Conservation (phyloP, 495 filamentous ascomycete genomes). For the Neohortaea acidophila region DNA sequence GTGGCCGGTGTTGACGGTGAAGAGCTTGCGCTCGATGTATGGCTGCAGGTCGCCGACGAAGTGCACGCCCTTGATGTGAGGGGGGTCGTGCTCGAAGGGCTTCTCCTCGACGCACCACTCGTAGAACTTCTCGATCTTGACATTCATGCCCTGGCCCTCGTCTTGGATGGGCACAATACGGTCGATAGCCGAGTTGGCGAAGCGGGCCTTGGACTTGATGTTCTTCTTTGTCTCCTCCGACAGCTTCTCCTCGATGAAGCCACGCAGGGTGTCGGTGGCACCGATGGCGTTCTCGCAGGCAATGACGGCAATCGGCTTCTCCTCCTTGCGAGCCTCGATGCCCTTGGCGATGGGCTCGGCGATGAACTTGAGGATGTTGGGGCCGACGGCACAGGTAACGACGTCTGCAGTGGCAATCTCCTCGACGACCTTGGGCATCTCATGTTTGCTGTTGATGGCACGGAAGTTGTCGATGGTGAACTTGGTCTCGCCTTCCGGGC, state of each 20-base stretch:
- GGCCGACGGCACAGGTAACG: slow-evolving; percentile 92
- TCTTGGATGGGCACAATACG: slow-evolving; percentile 88
- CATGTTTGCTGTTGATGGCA: slow-evolving; percentile 81
- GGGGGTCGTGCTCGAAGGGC: slow-evolving; percentile 55
- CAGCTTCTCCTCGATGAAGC: slow-evolving; percentile 56
- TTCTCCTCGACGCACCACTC: slow-evolving; percentile 90
- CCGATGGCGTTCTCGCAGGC: slow-evolving; percentile 95
- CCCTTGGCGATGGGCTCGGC: slow-evolving; percentile 86
- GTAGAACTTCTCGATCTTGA: slow-evolving; percentile 93
- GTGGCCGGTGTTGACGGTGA: slow-evolving; percentile 96
- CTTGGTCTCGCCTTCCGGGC: slow-evolving; percentile 62
- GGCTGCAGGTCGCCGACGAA: slow-evolving; percentile 83
- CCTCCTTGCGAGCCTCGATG: slow-evolving; percentile 55
- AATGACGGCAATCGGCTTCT: slow-evolving; percentile 71
- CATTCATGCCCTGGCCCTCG: slow-evolving; percentile 62
- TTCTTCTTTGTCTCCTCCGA: slow-evolving; percentile 26
- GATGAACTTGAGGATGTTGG: slow-evolving; percentile 89
- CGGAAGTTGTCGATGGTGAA: slow-evolving; percentile 84
- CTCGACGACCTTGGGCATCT: slow-evolving; percentile 61
- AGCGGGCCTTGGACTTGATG: slow-evolving; percentile 37
- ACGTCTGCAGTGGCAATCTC: slow-evolving; percentile 78
- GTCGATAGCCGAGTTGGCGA: slow-evolving; percentile 95
- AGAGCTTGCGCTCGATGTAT: slow-evolving; percentile 98
- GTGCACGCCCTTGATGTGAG: slow-evolving; percentile 71
- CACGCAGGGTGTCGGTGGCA: slow-evolving; percentile 70